Evolutionary conservation across 352 stramenopile genomes (phyloP).

Genomic region (Pythium brachiatum): DNA sequence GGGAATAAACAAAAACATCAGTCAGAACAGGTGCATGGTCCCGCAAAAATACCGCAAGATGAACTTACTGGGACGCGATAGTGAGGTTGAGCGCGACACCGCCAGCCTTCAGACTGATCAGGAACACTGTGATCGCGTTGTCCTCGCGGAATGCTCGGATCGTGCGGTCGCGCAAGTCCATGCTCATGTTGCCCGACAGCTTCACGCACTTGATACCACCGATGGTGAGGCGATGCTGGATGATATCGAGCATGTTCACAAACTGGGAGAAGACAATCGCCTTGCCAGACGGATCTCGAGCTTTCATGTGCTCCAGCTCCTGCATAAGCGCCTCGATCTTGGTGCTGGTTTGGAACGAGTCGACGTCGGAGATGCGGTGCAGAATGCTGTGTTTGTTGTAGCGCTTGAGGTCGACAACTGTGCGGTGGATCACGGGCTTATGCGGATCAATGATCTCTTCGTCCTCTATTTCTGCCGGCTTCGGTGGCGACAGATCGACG

Average conservation of each 20-base stretch:
- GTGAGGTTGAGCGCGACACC: slow-evolving; percentile 99
- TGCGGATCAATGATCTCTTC: slow-evolving; percentile 16
- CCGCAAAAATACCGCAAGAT: too few species aligned
- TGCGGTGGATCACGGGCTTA: slow-evolving; percentile 26
- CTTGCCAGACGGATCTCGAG: slow-evolving; percentile 93
- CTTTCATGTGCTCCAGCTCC: slow-evolving; percentile 94
- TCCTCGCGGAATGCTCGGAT: slow-evolving; percentile 88
- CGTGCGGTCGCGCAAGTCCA: slow-evolving; percentile 80
- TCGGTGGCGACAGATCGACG: slow-evolving; percentile 62
- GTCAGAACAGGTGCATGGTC: slow-evolving; percentile 10
- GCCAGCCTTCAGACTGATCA: slow-evolving; percentile 98
- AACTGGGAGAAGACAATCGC: slow-evolving; percentile 99
- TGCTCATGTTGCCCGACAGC: slow-evolving; percentile 89
- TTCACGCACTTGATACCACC: slow-evolving; percentile 90
- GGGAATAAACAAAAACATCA: slow-evolving; percentile 17
- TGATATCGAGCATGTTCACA: slow-evolving; percentile 99
- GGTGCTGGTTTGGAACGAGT: slow-evolving; percentile 88
- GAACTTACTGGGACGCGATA: slow-evolving; percentile 91
- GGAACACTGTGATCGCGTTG: slow-evolving; percentile 91
- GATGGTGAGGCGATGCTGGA: slow-evolving; percentile 94
- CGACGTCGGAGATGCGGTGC: slow-evolving; percentile 54
- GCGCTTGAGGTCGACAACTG: slow-evolving; percentile 45
- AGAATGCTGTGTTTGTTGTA: slow-evolving; percentile 78
- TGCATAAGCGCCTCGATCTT: slow-evolving; percentile 99
- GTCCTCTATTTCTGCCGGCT: slow-evolving; percentile 24